A percentile compares a stretch with the other conserved stretches of the same genome.
Conservation (phyloP, 257 asterid genomes). For the Mentha longifolia region DNA sequence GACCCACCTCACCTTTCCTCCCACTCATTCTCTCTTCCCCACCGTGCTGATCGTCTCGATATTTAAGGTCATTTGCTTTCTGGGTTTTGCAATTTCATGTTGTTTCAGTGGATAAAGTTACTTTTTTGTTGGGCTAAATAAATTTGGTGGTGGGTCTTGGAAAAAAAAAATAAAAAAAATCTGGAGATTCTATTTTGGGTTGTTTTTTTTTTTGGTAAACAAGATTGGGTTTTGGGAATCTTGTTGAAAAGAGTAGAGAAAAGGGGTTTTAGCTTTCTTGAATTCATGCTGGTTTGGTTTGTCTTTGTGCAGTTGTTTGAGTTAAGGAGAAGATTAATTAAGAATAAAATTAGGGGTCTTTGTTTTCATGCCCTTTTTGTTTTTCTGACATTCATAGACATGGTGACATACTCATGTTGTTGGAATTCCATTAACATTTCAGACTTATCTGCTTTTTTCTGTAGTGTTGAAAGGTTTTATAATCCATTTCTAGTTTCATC, state of each 20-base stretch:
- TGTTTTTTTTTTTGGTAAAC: not conserved
- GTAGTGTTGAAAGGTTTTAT: conserved; percentile 34
- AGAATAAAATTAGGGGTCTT: conserved; percentile 33
- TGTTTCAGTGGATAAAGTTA: not conserved
- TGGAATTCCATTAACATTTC: conserved; percentile 59
- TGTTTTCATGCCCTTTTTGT: conserved; percentile 33
- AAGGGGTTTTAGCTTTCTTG: conserved; percentile 32
- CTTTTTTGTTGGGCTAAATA: conserved; percentile 8
- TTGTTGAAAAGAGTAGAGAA: conserved; percentile 15
- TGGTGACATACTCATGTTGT: conserved; percentile 30
- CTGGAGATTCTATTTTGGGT: conserved; percentile 13
- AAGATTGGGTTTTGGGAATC: conserved; percentile 27
- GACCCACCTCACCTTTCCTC: conserved; percentile 39
- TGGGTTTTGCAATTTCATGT: conserved; percentile 22
- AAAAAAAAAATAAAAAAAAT: too few species aligned
- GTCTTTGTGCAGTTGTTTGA: conserved; percentile 29
- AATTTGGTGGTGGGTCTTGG: too few species aligned
- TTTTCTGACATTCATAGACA: conserved; percentile 42
- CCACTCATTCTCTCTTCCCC: conserved; percentile 28
- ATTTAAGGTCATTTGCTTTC: conserved; percentile 36
- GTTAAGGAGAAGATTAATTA: conserved; percentile 19
- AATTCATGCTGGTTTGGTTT: conserved; percentile 22
- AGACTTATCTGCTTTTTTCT: conserved; percentile 46
- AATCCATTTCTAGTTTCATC: conserved; percentile 42
- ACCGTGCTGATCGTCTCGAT: conserved; percentile 32